Evolutionary conservation across 2,329 filamentous ascomycete species (phyloP), one percentile per base, ranked within the genome.

Genomic region (Ascochyta rabiei): DNA sequence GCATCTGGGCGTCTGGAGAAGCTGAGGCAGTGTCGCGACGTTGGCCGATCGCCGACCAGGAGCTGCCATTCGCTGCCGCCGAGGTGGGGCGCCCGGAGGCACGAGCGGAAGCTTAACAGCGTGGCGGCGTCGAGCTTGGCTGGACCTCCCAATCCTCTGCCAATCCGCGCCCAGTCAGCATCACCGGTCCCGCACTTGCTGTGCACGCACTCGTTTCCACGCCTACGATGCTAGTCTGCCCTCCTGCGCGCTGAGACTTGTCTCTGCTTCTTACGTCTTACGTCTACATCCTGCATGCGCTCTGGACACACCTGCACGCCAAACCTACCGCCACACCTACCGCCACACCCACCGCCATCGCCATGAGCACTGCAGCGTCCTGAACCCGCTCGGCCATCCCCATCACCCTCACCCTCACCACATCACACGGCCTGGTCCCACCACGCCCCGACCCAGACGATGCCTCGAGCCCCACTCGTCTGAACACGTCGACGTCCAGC

Each of bases 91-190:
- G 12, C 9, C 28, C 28, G 9, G 26, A 35, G 21, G 6, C 7
- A 33, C 40, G n/a, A 30, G 18, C 28, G 12, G 23, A 51, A 45
- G 41, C 48, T 44, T 44, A 43, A 26, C 39, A 41, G 12, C 28
- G 3, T 2, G 9, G 37, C 18, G 39, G 46, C 4, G 4, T 23
- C 4, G 21, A 45, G 34, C 18, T 31, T 42, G 31, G 52, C 40
- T 31, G 34, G 33, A 35, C 13, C 37, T 41, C 19, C 10, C 38
- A 28, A n/a, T 34, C 26, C 41, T 8, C 37, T 41, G n/a, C 10
- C 38, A 28, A n/a, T 34, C 26, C 41, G 30, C 37, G 41, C 37
- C 38, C 52, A 49, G 52, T 55, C 52, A 55, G 52, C 52, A 49
- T 41, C 52, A 38, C 42, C 45, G 44, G 51, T 54, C 52, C 52